Evolutionary conservation across 2,329 filamentous ascomycete genomes (phyloP).

Genomic region (Penicillium sp.): DNA sequence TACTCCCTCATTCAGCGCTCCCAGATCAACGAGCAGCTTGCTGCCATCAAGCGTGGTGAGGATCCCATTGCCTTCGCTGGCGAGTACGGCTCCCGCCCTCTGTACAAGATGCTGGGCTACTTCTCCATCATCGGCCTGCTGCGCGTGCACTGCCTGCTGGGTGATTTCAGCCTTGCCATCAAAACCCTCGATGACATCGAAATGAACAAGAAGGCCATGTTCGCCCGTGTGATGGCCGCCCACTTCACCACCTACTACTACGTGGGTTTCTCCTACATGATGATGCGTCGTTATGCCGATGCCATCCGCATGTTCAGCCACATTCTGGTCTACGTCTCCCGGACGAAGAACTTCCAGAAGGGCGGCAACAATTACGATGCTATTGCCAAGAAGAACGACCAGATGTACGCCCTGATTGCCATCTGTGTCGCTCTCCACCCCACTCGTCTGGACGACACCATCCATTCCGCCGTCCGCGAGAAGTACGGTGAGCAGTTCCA

Average conservation of each 20-base stretch:
- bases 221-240: conserved; percentile 97
- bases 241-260: conserved; percentile 99
- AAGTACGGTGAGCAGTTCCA: conserved; percentile 99
- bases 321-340: conserved; percentile 97
- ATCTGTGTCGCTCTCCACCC: conserved; percentile 99
- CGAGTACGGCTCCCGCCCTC: conserved; percentile 89
- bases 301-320: conserved; percentile 99
- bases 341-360: conserved; percentile 99
- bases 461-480: conserved; percentile 95
- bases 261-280: conserved; percentile 99
- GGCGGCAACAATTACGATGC: conserved; percentile 87
- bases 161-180: conserved; percentile 95
- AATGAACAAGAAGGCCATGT: conserved; percentile 99
- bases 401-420: conserved; percentile 98
- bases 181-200: conserved; percentile 99
- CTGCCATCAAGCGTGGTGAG: conserved; percentile 90
- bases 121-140: conserved; percentile 98
- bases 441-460: conserved; percentile 95
- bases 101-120: conserved; percentile 98
- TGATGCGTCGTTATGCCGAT: conserved; percentile 99
- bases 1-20: conserved; percentile 99
- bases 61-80: conserved; percentile 86
- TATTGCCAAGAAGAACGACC: conserved; percentile 99
- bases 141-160: conserved; percentile 92
- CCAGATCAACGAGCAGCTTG: conserved; percentile 96